Evolutionary conservation across 495 filamentous ascomycete species (phyloP), one percentile per base, ranked within the genome.

Genomic region (Penicillium salamii): DNA sequence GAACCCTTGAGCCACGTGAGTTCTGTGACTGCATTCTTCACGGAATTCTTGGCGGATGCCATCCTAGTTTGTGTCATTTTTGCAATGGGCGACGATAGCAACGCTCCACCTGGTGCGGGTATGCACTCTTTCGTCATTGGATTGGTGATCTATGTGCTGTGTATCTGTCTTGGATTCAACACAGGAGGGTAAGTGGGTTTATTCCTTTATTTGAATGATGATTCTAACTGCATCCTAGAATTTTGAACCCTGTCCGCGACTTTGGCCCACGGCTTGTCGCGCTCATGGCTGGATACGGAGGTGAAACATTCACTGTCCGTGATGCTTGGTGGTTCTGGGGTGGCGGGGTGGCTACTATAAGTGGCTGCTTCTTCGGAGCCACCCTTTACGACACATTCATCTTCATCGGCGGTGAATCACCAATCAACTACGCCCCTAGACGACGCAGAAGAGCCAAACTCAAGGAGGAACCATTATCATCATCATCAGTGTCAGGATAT

Each of bases 301-400:
- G 57, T 2, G 23, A 51, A 12, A 24, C 55, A 2, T 63, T 63
- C 54, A 46, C 20, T 15, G 54, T 52, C 15, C 59, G 55, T n/a
- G 64, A 76, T 18, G 78, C 78, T 4, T 83, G 78, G 77, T 82
- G 78, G 62, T 70, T 78, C 48, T 80, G 77, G 78, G 71, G 72
- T 17, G 53, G 74, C 0, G 77, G 78, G 62, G 62, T 77, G 5
- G 74, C 77, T 3, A 70, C 71, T 8, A 76, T 80, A 52, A 61
- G 55, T 19, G 78, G 74, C 3, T 71, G 66, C 48, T 50, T 66
- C 0, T 77, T 78, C 52, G 76, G 77, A 5, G 74, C 70, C 1
- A 73, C 76, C 31, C 42, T 79, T 11, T 80, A 81, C 55, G 76
- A 81, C 48, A 17, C 74, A 0, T 67, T 76, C 56, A 70, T 80